Evolutionary conservation across 257 asterid genomes (phyloP).

Genomic region (Solanum lycopersicoides): DNA sequence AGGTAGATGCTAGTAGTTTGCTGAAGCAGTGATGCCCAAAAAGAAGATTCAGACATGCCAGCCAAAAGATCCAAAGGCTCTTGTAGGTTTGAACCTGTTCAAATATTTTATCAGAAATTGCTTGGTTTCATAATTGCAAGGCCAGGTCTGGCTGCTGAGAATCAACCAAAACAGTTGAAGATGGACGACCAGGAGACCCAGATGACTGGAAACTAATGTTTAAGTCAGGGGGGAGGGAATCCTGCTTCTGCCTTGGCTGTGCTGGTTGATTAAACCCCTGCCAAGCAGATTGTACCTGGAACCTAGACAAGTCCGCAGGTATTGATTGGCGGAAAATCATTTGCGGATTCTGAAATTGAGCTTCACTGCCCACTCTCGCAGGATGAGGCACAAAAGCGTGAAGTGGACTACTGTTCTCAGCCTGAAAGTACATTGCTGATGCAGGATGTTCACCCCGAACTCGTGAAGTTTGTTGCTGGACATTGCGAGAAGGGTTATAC

Average conservation of each 20-base stretch:
- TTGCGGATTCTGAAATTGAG: slow-evolving; percentile 46
- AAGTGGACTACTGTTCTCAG: slow-evolving; percentile 23
- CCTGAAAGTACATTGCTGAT: slow-evolving; percentile 32
- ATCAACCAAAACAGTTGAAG: slow-evolving; percentile 64
- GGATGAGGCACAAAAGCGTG: slow-evolving; percentile 55
- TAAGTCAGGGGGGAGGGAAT: slow-evolving; percentile 78
- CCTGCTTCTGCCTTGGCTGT: slow-evolving; percentile 59
- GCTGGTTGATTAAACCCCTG: slow-evolving; percentile 38
- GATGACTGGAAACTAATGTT: slow-evolving; percentile 81
- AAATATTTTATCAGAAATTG: neutral
- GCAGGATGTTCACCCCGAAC: slow-evolving; percentile 42
- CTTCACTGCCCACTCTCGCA: slow-evolving; percentile 31
- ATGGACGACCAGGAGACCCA: slow-evolving; percentile 77
- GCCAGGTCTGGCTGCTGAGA: slow-evolving; percentile 99
- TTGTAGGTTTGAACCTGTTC: neutral
- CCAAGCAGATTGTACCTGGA: slow-evolving; percentile 65
- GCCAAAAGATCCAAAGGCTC: neutral
- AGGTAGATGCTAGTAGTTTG: neutral
- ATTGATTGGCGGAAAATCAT: slow-evolving; percentile 52
- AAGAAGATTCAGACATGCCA: neutral
- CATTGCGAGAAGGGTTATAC: slow-evolving; percentile 40
- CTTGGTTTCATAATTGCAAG: slow-evolving; percentile 57
- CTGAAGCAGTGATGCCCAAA: neutral
- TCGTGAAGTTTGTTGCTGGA: slow-evolving; percentile 38
- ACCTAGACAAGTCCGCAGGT: slow-evolving; percentile 70